A percentile compares a stretch with the other conserved stretches of the same genome.
Evolutionary conservation across 768 basidiomycete species (phyloP).

Genomic region (Paxillus involutus): DNA sequence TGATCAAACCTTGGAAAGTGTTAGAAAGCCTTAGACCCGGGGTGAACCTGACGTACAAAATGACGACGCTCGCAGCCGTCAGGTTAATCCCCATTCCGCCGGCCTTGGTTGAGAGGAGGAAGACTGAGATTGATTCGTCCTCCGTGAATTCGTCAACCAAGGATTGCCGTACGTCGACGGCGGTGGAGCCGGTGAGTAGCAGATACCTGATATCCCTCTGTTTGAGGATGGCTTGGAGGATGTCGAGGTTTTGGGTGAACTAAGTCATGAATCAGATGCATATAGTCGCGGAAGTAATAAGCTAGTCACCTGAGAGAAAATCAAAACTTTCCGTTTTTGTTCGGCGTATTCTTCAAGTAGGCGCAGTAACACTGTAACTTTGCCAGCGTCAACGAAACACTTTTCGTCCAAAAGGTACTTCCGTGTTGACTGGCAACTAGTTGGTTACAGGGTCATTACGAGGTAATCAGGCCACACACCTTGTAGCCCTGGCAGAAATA

Average conservation of each 20-base stretch:
- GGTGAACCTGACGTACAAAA: slow-evolving; percentile 59
- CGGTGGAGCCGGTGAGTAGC: slow-evolving; percentile 88
- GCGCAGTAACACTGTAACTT: slow-evolving; percentile 70
- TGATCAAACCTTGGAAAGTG: slow-evolving; percentile 76
- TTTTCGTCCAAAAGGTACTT: slow-evolving; percentile 72
- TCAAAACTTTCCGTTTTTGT: slow-evolving; percentile 78
- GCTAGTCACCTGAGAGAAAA: slow-evolving; percentile 85
- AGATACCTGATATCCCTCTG: slow-evolving; percentile 72
- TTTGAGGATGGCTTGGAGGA: slow-evolving; percentile 80
- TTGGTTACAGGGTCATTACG: slow-evolving; percentile 4
- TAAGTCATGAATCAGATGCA: slow-evolving; percentile 29
- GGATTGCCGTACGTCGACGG: slow-evolving; percentile 90
- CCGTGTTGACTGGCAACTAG: slow-evolving; percentile 53
- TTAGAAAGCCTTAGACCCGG: background rate
- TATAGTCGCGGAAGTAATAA: background rate
- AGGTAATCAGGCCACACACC: slow-evolving; percentile 38
- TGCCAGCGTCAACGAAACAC: slow-evolving; percentile 86
- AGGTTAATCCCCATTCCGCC: slow-evolving; percentile 97
- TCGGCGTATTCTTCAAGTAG: slow-evolving; percentile 67
- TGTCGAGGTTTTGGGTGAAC: slow-evolving; percentile 97
- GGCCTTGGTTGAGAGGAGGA: slow-evolving; percentile 89
- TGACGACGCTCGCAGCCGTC: slow-evolving; percentile 92
- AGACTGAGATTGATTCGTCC: slow-evolving; percentile 82
- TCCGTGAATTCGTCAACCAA: slow-evolving; percentile 93
- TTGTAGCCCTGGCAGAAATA: slow-evolving; percentile 83